Percentiles rank a stretch among this genome's conserved stretches.
Evolutionary conservation across 1,284 basidiomycete species (phyloP).

Genomic region (Thelephora terrestris): DNA sequence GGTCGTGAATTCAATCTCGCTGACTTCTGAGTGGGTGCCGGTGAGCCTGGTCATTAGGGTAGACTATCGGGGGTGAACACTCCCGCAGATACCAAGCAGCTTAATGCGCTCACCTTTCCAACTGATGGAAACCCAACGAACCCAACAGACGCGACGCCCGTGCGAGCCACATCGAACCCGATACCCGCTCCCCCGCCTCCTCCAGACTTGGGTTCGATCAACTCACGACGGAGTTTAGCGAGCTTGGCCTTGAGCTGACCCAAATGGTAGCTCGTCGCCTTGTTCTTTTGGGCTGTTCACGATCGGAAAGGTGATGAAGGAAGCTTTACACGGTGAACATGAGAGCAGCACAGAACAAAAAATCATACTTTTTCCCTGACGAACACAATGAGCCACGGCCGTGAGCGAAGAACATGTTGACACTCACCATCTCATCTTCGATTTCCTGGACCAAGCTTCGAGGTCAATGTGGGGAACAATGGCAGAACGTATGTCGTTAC

Average conservation of each 20-base stretch:
- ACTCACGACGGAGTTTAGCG: conserved; percentile 91
- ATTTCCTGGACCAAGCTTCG: conserved; percentile 52
- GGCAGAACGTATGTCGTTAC: conserved; percentile 22
- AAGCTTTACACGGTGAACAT: background rate
- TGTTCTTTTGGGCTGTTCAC: conserved; percentile 83
- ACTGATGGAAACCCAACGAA: conserved; percentile 89
- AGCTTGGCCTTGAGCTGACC: conserved; percentile 98
- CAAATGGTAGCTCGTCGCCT: conserved; percentile 90
- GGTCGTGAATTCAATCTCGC: conserved; percentile 97
- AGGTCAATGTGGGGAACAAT: conserved; percentile 6
- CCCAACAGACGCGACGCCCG: conserved; percentile 93
- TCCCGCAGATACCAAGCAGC: no score
- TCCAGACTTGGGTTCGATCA: conserved; percentile 72
- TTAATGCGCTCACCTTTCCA: conserved; percentile 53
- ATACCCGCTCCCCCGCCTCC: conserved; percentile 79
- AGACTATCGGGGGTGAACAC: conserved; percentile 30
- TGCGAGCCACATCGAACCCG: conserved; percentile 96
- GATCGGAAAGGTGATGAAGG: conserved; percentile 2
- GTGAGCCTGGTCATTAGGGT: conserved; percentile 98
- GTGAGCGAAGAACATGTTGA: background rate
- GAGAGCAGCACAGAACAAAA: background rate
- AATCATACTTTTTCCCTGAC: conserved; percentile 30
- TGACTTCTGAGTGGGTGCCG: conserved; percentile 95
- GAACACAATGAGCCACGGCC: background rate
- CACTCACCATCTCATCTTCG: conserved; percentile 90